Base-by-base conservation (phyloP, 306 rosid species). In the Cucurbita ficifolia region DNA sequence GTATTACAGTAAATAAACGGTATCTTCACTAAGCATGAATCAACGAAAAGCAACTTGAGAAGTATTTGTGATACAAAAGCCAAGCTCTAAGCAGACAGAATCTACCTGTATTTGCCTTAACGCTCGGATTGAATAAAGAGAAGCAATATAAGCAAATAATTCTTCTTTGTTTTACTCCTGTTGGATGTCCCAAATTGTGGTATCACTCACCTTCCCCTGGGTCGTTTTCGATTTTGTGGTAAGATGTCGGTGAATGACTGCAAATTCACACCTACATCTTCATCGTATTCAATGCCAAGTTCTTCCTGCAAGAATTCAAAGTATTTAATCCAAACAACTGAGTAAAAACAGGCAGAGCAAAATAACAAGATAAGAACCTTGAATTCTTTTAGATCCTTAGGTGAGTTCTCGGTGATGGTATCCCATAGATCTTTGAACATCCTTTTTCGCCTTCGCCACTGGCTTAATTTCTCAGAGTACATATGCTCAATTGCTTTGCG, bases 381-480 rank as follows among this genome's bases (percentile, higher is more conserved):
- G 50, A 94, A 88, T 77, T 89, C 92, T 82, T 91, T 94, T 38
- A 88, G 85, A 80, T 91, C 95, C 80, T 89, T 94, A 1, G 91
- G 88, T 12, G 91, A 94, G 83, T 88, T 91, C 81, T 94, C 99
- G 52, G 95, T 94, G 49, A 94, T 87, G 42, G 95, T 77, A 76
- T 89, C 96, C 99, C 96, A 94, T 29, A 94, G 56, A 83, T 94
- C 97, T 83, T 82, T 87, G 81, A 91, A 94, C 83, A 91, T 94
- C 87, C 96, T 91, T 82, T 84, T 89, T 21, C 97, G 92, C 81
- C 81, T 91, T 81, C 92, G 88, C 99, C 99, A 94, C 71, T 89
- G 99, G 72, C 78, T 76, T 48, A 89, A 42, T 63, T 83, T 88
- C 77, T 85, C 92, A 0, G 77, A 76, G 69, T 73, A 84, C 72